Conservation (phyloP, 139 green algal species). For the Zygnema cylindricum region DNA sequence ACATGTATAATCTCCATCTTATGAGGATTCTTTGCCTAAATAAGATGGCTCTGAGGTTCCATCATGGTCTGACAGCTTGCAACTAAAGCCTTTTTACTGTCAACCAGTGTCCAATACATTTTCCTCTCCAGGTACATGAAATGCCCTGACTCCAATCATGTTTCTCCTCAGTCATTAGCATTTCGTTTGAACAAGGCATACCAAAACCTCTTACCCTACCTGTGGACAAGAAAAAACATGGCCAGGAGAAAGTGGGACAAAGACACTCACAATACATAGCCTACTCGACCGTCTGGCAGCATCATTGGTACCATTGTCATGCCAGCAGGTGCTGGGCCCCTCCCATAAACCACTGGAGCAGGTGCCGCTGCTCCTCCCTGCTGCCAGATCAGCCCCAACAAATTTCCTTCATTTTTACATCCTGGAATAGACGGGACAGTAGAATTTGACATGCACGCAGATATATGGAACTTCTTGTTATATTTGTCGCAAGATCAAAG, state of each 20-base stretch:
- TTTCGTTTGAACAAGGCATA: too few species aligned
- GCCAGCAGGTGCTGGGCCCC: slow-evolving; percentile 38
- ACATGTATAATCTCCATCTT: too few species aligned
- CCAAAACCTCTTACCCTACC: neutral
- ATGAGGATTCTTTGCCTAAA: too few species aligned
- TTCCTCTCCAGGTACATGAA: neutral
- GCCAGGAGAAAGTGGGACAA: neutral
- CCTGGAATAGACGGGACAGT: too few species aligned
- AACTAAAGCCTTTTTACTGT: too few species aligned
- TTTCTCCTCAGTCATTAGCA: neutral
- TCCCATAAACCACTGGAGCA: slow-evolving; percentile 45
- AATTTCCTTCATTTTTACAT: too few species aligned
- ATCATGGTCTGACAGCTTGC: too few species aligned
- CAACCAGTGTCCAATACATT: neutral
- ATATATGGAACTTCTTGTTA: too few species aligned
- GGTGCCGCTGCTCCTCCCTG: neutral
- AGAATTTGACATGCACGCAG: too few species aligned
- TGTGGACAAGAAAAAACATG: too few species aligned
- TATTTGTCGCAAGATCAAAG: too few species aligned
- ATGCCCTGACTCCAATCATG: neutral
- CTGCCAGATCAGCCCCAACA: neutral
- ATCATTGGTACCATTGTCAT: slow-evolving; percentile 61
- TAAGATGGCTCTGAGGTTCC: too few species aligned
- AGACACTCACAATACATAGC: slow-evolving; percentile 37
- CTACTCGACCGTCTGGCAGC: slow-evolving; percentile 49